phyloP scores from a whole-genome alignment of 164 flowering plant genomes.

The Platanus orientalis region DNA sequence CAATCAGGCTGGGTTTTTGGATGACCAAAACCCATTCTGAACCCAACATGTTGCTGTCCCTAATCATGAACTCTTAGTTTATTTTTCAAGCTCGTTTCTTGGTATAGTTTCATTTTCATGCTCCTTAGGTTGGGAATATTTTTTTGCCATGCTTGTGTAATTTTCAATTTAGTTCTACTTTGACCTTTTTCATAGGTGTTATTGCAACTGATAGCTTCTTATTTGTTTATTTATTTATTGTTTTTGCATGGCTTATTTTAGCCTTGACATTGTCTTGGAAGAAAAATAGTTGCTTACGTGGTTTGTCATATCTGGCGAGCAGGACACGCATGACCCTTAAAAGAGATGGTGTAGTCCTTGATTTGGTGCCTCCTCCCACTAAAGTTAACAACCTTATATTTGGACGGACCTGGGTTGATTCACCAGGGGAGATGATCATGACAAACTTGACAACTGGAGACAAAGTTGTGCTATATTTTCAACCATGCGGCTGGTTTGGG shows the following conservation, averaged over 20 bases:
- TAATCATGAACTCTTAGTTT: too few species aligned
- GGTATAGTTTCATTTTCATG: too few species aligned
- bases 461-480: conserved; percentile 44
- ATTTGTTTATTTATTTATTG: too few species aligned
- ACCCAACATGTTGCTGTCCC: too few species aligned
- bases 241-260: neutral
- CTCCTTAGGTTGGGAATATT: too few species aligned
- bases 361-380: conserved; percentile 76
- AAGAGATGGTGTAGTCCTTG: conserved; percentile 34
- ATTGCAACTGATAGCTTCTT: neutral
- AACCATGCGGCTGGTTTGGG: conserved; percentile 57
- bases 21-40: too few species aligned
- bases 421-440: conserved; percentile 85
- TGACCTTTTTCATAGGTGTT: neutral
- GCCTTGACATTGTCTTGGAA: neutral
- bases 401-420: conserved; percentile 87
- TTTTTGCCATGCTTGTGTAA: too few species aligned
- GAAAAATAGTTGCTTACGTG: neutral
- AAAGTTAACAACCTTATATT: conserved; percentile 79
- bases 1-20: too few species aligned
- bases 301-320: conserved; percentile 13
- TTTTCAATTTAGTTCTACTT: neutral
- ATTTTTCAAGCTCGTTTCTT: too few species aligned
- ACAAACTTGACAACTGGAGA: conserved; percentile 57
- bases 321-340: conserved; percentile 68